phyloP scores from a whole-genome alignment of 345 rosid genomes.

The Citrus medica region DNA sequence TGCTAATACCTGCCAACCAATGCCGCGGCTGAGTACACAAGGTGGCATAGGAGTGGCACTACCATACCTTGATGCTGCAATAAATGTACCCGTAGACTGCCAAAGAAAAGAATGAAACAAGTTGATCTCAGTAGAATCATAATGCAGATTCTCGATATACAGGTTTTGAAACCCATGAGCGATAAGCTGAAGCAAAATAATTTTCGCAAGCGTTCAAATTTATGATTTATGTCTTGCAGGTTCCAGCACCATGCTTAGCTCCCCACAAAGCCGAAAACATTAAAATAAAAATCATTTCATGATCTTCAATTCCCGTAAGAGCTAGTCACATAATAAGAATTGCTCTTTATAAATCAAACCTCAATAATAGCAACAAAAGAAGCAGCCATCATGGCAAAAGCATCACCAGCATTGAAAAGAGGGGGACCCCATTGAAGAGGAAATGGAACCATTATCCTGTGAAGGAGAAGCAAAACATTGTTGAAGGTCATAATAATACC shows the following conservation, averaged over 20 bases:
- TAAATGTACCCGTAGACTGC: conserved; percentile 78
- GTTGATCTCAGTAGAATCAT: neutral
- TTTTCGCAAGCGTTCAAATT: neutral
- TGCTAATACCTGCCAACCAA: conserved; percentile 68
- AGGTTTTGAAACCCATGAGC: conserved; percentile 3
- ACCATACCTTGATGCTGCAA: conserved; percentile 76
- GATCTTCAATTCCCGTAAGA: neutral
- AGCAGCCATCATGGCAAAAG: conserved; percentile 76
- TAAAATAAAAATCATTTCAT: neutral
- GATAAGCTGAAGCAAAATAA: neutral
- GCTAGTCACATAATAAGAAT: neutral
- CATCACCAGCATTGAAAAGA: conserved; percentile 55
- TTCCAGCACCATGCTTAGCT: neutral
- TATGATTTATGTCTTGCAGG: neutral
- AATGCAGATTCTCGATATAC: neutral
- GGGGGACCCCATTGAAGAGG: conserved; percentile 90
- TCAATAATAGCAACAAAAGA: conserved; percentile 65
- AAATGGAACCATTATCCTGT: conserved; percentile 79
- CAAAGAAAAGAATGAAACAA: neutral
- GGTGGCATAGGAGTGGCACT: conserved; percentile 87
- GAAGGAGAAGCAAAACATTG: neutral
- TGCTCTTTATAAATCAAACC: conserved; percentile 34
- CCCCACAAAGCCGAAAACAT: neutral
- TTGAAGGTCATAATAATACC: neutral
- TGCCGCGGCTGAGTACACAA: conserved; percentile 72